Conservation (phyloP, 1,139 yeast genomes). For the Lodderomyces jiufengensis region DNA sequence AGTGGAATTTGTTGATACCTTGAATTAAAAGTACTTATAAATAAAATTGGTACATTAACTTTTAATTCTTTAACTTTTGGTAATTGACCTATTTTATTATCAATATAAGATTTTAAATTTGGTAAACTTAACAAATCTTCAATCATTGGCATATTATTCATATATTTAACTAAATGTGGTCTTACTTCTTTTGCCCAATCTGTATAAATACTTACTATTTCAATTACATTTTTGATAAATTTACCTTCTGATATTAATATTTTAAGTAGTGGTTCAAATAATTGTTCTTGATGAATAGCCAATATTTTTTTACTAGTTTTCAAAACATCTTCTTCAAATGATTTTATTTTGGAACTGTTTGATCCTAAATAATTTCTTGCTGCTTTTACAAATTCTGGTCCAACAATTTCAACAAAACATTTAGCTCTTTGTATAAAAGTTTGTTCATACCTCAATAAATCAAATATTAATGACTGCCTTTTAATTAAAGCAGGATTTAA, state of each 20-base stretch:
- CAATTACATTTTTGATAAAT: slow-evolving; percentile 48
- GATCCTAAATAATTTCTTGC: slow-evolving; percentile 39
- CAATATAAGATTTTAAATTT: slow-evolving; percentile 50
- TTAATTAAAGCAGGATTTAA: slow-evolving; percentile 56
- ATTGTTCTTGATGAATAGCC: slow-evolving; percentile 50
- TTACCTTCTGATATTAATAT: slow-evolving; percentile 53
- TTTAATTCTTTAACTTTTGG: slow-evolving; percentile 41
- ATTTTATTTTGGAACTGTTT: slow-evolving; percentile 24
- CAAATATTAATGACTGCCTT: slow-evolving; percentile 75
- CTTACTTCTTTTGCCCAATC: slow-evolving; percentile 55
- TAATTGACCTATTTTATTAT: slow-evolving; percentile 38
- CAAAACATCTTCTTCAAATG: slow-evolving; percentile 58
- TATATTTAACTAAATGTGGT: slow-evolving; percentile 55
- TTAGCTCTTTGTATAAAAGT: slow-evolving; percentile 68
- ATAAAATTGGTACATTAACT: slow-evolving; percentile 57
- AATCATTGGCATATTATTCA: slow-evolving; percentile 40
- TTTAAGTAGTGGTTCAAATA: slow-evolving; percentile 51
- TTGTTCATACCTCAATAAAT: slow-evolving; percentile 70
- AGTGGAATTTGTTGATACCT: slow-evolving; percentile 70
- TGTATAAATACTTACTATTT: slow-evolving; percentile 59
- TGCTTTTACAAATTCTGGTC: slow-evolving; percentile 43
- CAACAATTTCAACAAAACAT: slow-evolving; percentile 54
- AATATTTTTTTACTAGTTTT: slow-evolving; percentile 61
- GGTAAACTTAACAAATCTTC: slow-evolving; percentile 39
- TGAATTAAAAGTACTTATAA: slow-evolving; percentile 73